Conservation (phyloP, 2,329 filamentous ascomycete genomes). For the Colletotrichum trifolii region DNA sequence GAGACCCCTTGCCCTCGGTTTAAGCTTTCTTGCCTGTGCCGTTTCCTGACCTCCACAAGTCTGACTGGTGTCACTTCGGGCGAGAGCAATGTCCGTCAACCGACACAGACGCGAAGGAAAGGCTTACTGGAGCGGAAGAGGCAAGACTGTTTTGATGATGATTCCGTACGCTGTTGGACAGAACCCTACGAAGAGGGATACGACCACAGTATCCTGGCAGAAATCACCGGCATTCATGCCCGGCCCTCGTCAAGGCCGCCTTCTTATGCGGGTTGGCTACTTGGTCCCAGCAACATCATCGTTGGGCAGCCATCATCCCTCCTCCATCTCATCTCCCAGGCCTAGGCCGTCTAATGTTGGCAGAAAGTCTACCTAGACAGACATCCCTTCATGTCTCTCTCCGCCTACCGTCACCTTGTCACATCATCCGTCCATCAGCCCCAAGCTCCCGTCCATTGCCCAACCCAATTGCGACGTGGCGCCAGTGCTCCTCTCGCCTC, state of each 20-base stretch:
- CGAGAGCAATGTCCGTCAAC: too few species aligned
- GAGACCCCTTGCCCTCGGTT: too few species aligned
- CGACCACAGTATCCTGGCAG: slow-evolving; percentile 17
- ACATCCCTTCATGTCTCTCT: slow-evolving; percentile 5
- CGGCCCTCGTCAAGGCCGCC: slow-evolving; percentile 21
- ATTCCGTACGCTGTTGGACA: background rate
- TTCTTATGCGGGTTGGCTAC: slow-evolving; percentile 25
- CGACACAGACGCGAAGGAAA: too few species aligned
- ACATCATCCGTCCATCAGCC: slow-evolving; percentile 21
- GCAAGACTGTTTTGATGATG: too few species aligned
- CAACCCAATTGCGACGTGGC: slow-evolving; percentile 39
- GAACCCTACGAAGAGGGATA: slow-evolving; percentile 10
- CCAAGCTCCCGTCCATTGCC: slow-evolving; percentile 13
- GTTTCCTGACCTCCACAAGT: background rate
- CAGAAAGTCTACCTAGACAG: too few species aligned
- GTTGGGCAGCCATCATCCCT: slow-evolving; percentile 39
- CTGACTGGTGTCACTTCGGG: too few species aligned
- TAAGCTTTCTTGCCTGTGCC: background rate
- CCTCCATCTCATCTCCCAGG: slow-evolving; percentile 15
- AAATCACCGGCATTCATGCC: slow-evolving; percentile 33
- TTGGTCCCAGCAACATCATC: slow-evolving; percentile 24
- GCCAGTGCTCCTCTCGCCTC: slow-evolving; percentile 34
- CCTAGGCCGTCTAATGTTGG: slow-evolving; percentile 25
- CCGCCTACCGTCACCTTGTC: background rate
- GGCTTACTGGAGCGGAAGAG: background rate